phyloP scores from a whole-genome alignment of 139 green algal genomes.

The Limnomonas spitsbergensis region DNA sequence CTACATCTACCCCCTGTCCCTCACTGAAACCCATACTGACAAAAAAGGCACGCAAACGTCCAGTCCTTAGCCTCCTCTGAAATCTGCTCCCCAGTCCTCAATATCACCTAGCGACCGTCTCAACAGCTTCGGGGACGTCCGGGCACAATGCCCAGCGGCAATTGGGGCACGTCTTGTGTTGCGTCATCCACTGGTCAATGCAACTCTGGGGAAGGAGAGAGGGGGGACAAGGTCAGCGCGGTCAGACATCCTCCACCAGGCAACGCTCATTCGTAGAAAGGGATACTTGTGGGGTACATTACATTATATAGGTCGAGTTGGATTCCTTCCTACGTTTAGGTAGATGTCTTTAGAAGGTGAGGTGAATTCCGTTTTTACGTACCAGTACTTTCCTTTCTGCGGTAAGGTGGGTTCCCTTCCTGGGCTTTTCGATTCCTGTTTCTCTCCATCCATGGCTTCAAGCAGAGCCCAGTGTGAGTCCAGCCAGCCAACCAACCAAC shows the following conservation, averaged over 20 bases:
- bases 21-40: too few relatives aligned
- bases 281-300: background rate
- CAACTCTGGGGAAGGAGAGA: background rate
- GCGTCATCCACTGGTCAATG: background rate
- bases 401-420: background rate
- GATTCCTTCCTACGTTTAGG: background rate
- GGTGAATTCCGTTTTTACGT: background rate
- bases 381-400: background rate
- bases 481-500: too few relatives aligned
- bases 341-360: background rate
- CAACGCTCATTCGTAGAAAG: background rate
- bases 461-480: too few relatives aligned
- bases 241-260: background rate
- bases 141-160: background rate
- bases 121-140: background rate
- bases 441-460: too few relatives aligned
- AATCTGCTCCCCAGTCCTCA: too few relatives aligned
- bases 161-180: background rate
- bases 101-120: too few relatives aligned
- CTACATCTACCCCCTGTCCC: background rate
- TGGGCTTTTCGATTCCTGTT: too few relatives aligned
- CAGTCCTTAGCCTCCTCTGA: too few relatives aligned
- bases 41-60: too few relatives aligned
- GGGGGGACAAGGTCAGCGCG: background rate
- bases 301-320: background rate